These are phyloP conservation scores for Juglanconis oblonga DNA, from an alignment of 2,329 filamentous ascomycete genomes.

Conservation along the genomic window DNA sequence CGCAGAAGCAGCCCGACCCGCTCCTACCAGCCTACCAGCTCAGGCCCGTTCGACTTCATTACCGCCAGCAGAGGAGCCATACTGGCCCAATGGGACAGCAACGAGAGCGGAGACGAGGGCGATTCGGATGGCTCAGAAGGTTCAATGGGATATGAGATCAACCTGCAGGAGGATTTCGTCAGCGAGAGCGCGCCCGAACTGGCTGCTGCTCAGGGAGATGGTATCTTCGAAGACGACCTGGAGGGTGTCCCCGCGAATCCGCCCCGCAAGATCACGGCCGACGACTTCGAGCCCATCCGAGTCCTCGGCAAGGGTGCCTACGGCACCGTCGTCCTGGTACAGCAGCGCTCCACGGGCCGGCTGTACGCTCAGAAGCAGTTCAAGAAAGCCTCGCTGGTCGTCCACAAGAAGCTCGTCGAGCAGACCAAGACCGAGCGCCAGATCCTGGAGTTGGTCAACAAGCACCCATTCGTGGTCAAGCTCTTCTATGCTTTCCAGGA, in stretches of 20 bases:
- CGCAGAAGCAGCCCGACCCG: conserved; percentile 43
- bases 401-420: conserved; percentile 93
- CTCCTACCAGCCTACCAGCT: background rate
- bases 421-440: conserved; percentile 96
- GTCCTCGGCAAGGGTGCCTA: conserved; percentile 96
- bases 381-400: conserved; percentile 90
- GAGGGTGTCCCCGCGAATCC: conserved; percentile 52
- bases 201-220: conserved; percentile 15
- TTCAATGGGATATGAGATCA: conserved; percentile 78
- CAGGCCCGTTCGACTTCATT: background rate
- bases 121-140: conserved; percentile 61
- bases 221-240: conserved; percentile 38
- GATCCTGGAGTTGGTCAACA: conserved; percentile 92
- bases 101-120: conserved; percentile 59
- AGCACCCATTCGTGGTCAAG: conserved; percentile 97
- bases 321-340: conserved; percentile 90
- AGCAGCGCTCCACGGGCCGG: conserved; percentile 80
- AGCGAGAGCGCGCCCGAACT: conserved; percentile 59
- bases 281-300: conserved; percentile 85
- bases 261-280: conserved; percentile 81
- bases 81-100: conserved; percentile 28
- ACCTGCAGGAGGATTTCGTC: conserved; percentile 79
- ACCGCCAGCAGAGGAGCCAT: background rate
- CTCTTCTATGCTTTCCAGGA: conserved; percentile 98
- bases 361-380: conserved; percentile 98